A percentile compares a stretch with the other conserved stretches of the same genome.
phyloP scores from a whole-genome alignment of 345 rosid species.

The Pugionium dolabratum region DNA sequence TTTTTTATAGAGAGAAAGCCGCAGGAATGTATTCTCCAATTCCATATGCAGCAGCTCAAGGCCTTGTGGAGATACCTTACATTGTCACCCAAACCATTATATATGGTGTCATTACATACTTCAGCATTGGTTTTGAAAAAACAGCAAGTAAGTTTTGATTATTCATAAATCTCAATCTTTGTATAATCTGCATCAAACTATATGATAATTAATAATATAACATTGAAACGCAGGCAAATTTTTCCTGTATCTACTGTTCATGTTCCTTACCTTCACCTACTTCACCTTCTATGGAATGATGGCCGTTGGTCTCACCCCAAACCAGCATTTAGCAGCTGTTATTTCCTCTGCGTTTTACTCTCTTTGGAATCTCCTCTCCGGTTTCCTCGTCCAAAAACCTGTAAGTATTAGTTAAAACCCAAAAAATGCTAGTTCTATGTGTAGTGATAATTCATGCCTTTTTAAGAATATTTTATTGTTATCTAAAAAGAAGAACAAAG shows the following conservation, averaged over 20 bases:
- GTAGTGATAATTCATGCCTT: too few relatives aligned
- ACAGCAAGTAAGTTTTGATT: constrained; percentile 54
- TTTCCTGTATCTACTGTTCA: constrained; percentile 64
- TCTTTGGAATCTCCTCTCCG: constrained; percentile 85
- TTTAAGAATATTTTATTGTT: too few relatives aligned
- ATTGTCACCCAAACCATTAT: constrained; percentile 65
- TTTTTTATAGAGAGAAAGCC: constrained; percentile 88
- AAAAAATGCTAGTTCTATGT: too few relatives aligned
- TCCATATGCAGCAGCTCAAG: constrained; percentile 84
- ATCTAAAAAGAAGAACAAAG: too few relatives aligned
- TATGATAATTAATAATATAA: background rate
- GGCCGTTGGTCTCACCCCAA: constrained; percentile 91
- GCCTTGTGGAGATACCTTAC: constrained; percentile 92
- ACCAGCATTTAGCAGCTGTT: constrained; percentile 73
- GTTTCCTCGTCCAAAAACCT: constrained; percentile 76
- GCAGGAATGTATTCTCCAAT: constrained; percentile 85
- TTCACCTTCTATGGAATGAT: constrained; percentile 90
- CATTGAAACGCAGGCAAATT: constrained; percentile 63
- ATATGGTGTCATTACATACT: constrained; percentile 78
- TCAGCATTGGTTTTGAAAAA: constrained; percentile 77
- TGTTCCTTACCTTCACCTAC: constrained; percentile 92
- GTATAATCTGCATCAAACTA: background rate
- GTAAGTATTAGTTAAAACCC: constrained; percentile 47
- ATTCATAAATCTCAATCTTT: background rate
- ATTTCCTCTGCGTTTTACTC: constrained; percentile 91